Percentiles rank a stretch among this genome's conserved stretches.
Conservation (phyloP, 2,329 filamentous ascomycete genomes). For the Lachnellula arida region DNA sequence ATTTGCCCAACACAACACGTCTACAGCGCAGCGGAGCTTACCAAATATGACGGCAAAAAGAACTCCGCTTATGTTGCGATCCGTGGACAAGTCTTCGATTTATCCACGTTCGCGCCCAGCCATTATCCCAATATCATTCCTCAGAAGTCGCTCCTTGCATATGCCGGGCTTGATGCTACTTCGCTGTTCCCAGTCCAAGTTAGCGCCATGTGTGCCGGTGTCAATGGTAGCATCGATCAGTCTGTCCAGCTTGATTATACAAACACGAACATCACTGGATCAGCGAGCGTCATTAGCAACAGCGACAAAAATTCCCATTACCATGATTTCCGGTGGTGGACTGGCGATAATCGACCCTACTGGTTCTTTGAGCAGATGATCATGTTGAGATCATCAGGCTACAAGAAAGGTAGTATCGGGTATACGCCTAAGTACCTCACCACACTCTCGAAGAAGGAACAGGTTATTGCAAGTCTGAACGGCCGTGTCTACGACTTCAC, state of each 20-base stretch:
- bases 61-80: slow-evolving; percentile 68
- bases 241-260: slow-evolving; percentile 83
- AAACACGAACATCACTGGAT: slow-evolving; percentile 67
- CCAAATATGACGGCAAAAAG: slow-evolving; percentile 66
- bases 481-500: slow-evolving; percentile 85
- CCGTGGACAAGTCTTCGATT: slow-evolving; percentile 83
- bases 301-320: slow-evolving; percentile 73
- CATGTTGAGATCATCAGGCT: slow-evolving; percentile 63
- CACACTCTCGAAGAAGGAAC: slow-evolving; percentile 57
- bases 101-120: slow-evolving; percentile 64
- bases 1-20: slow-evolving; percentile 92
- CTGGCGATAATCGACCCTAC: slow-evolving; percentile 75
- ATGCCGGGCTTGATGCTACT: slow-evolving; percentile 84
- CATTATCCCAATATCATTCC: slow-evolving; percentile 70
- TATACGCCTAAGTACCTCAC: slow-evolving; percentile 75
- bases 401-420: slow-evolving; percentile 81
- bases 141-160: slow-evolving; percentile 63
- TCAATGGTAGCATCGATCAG: slow-evolving; percentile 57
- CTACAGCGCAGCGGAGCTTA: slow-evolving; percentile 73
- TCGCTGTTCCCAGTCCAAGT: slow-evolving; percentile 91
- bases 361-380: slow-evolving; percentile 92
- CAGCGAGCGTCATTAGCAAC: slow-evolving; percentile 57
- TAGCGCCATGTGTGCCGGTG: slow-evolving; percentile 81
- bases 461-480: slow-evolving; percentile 74
- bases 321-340: slow-evolving; percentile 87